Evolutionary conservation across 2,329 filamentous ascomycete species (phyloP), one percentile per base, ranked within the genome.

Genomic region (Ophiobolus disseminans): DNA sequence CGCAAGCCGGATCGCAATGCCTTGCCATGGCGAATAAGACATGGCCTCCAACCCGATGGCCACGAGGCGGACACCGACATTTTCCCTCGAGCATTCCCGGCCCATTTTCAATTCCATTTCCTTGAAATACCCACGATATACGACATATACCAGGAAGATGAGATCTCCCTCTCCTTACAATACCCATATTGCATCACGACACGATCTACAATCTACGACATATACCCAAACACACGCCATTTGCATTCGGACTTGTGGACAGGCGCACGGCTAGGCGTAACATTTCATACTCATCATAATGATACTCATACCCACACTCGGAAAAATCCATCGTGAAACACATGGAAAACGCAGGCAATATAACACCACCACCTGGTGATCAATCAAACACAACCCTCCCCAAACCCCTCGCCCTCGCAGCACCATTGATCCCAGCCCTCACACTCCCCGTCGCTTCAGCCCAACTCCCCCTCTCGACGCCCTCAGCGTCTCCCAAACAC

Each of bases 341-440:
- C 7, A 3, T 23, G 7, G 10, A 44, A n/a, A 19, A 23, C 17
- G n/a, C 28, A 16, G 22, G 17, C 14, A 44, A 31, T 28, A 9
- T n/a, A 20, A 3, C 21, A 25, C 10, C 39, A 11, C 26, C 19
- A 13, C 28, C 28, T 28, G 14, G 13, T 17, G 17, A 6, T 32
- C 45, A 56, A 21, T 43, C 42, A 25, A 56, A 53, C 39, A 16
- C 25, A 11, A 56, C 45, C n/a, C 11, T 14, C n/a, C 53, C 46
- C 20, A 56, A 25, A 3, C 77, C 78, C 46, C 81, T 74, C 50
- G 69, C 68, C 39, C 59, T 62, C 17, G 78, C 69, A 19, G 76
- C 79, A 19, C 62, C 63, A 37, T 73, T 65, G n/a, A 83, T 72
- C 2, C 55, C 58, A 5, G 64, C 50, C 53, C 76, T 75, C 20